Conservation (phyloP, 1,284 basidiomycete species). For the Coriolopsis trogii region DNA sequence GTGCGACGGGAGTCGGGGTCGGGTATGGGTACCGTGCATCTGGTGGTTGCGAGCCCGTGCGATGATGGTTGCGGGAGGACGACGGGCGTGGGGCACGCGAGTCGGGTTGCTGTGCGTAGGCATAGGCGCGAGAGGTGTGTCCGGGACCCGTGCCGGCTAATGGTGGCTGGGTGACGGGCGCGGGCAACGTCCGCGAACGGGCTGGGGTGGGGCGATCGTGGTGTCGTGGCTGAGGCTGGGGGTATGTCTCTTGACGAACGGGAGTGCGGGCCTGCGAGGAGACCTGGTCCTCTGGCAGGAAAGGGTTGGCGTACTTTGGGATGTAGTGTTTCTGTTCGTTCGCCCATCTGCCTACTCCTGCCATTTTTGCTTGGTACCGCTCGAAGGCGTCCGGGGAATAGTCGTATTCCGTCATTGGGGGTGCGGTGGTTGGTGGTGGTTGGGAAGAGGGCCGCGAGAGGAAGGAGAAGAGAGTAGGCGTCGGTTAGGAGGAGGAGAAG, state of each 20-base stretch:
- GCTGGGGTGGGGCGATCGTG: constrained; percentile 19
- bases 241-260: constrained; percentile 13
- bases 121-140: constrained; percentile 18
- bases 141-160: not conserved
- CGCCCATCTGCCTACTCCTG: constrained; percentile 49
- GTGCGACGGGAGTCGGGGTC: constrained; percentile 8
- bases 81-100: constrained; percentile 1
- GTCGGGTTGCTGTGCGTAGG: constrained; percentile 18
- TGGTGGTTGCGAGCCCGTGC: constrained; percentile 15
- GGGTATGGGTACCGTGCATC: constrained; percentile 13
- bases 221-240: not conserved
- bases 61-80: constrained; percentile 12
- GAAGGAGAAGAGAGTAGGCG: constrained; percentile 1
- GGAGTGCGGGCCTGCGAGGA: constrained; percentile 12
- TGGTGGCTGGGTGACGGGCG: not conserved
- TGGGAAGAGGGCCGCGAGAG: not conserved
- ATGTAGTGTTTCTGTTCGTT: constrained; percentile 27
- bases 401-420: constrained; percentile 56
- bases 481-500: constrained; percentile 5
- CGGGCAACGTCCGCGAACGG: constrained; percentile 21
- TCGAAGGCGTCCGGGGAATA: constrained; percentile 55
- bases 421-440: not conserved
- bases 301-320: constrained; percentile 31
- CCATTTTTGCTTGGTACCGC: constrained; percentile 43
- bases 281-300: constrained; percentile 20